phyloP scores from a whole-genome alignment of 148 eudicot genomes.

The Rhododendron molle region DNA sequence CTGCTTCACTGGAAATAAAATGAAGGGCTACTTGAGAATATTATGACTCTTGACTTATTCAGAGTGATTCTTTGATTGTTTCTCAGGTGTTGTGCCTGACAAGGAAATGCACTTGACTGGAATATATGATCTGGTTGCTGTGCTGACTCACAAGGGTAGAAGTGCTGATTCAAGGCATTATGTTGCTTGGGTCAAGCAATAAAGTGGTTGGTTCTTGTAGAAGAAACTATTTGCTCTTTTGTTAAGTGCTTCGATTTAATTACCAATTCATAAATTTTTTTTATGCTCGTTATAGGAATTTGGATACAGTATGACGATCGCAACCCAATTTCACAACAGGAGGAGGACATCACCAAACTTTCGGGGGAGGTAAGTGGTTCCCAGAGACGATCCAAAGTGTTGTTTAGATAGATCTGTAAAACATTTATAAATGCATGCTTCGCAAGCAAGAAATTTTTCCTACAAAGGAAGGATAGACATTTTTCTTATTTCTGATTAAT shows the following conservation, averaged over 20 bases:
- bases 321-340: slow-evolving; percentile 74
- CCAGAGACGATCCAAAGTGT: neutral
- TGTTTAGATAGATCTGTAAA: neutral
- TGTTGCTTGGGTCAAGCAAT: slow-evolving; percentile 98
- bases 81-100: slow-evolving; percentile 39
- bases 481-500: neutral
- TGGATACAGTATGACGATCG: slow-evolving; percentile 89
- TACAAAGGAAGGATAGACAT: neutral
- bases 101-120: slow-evolving; percentile 64
- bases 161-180: slow-evolving; percentile 98
- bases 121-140: slow-evolving; percentile 73
- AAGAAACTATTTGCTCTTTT: neutral
- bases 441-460: neutral
- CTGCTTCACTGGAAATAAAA: neutral
- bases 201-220: slow-evolving; percentile 44
- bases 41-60: neutral
- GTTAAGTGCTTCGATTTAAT: neutral
- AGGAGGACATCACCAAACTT: slow-evolving; percentile 79
- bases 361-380: slow-evolving; percentile 74
- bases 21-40: neutral
- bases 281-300: slow-evolving; percentile 45
- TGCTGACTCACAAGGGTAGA: slow-evolving; percentile 92
- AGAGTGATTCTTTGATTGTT: neutral
- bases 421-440: neutral
- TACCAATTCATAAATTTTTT: neutral